Base-by-base conservation (phyloP, 495 filamentous ascomycete species). In the Aspergillus avenaceus region DNA sequence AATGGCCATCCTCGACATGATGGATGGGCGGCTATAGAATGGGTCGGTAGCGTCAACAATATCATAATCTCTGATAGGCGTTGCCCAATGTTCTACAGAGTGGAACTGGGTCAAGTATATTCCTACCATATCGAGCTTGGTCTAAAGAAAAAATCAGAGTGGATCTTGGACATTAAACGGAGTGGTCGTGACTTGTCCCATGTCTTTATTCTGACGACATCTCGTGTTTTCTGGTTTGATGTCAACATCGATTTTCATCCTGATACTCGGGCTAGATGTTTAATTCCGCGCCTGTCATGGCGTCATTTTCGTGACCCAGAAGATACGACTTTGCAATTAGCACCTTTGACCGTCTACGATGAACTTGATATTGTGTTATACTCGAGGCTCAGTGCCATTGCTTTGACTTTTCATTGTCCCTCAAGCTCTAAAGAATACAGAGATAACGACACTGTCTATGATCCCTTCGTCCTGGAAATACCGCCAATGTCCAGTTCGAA, bases 141-240 rank as follows among this genome's bases (percentile, higher is more conserved):
- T 18, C 52, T 73, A 44, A 48, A 55, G 23, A 63, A 55, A 32
- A 59, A 62, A 34, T 68, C 64, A 2, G 75, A 79, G 55, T 78
- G 75, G 67, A 78, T 86, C n/a, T 53, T 86, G 19, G 76, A 77
- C 43, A 45, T 82, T 13, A 71, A 72, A 27, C 60, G 69, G 43
- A 81, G 74, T 42, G 54, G 66, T 16, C 58, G 64, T n/a, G 65
- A 77, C 41, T 44, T 53, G 4, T 73, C 72, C 7, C 74, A 83
- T 21, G 61, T 81, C 11, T 85, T 79, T 54, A 60, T 86, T 23
- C 63, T 83, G 36, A 86, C 82, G 7, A 80, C 72, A 5, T 60
- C 57, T 19, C 63, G 69, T 19, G 55, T 80, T 6, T 61, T 74
- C 9, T 75, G 69, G 63, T 59, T 75, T 37, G 67, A 72, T 49